Percentiles rank a stretch among this genome's conserved stretches.
Evolutionary conservation across 1,139 yeast species (phyloP).

Genomic region (Suhomyces wounanorum): DNA sequence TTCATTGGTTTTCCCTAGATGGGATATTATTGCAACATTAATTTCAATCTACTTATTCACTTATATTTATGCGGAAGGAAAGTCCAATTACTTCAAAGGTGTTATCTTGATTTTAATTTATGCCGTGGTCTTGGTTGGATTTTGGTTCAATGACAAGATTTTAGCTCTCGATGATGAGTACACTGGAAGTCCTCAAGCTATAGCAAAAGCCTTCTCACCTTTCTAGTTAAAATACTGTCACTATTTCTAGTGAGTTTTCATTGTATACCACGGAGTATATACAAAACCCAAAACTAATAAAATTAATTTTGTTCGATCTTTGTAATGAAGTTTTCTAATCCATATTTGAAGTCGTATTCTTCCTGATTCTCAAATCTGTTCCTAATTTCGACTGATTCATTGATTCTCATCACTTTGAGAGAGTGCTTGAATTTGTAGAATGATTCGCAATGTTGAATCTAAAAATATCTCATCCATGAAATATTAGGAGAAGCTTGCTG

Average conservation of each 20-base stretch:
- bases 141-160: conserved; percentile 61
- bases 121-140: conserved; percentile 75
- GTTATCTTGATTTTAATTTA: conserved; percentile 82
- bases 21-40: conserved; percentile 90
- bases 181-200: conserved; percentile 9
- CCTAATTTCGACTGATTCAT: no score
- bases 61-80: conserved; percentile 95
- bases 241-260: not conserved
- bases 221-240: not conserved
- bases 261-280: not conserved
- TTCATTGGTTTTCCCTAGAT: conserved; percentile 86
- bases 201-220: not conserved
- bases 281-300: not conserved
- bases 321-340: no score
- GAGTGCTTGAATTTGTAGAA: no score
- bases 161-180: conserved; percentile 40
- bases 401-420: no score
- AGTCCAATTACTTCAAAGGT: conserved; percentile 94
- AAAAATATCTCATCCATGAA: no score
- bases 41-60: conserved; percentile 88
- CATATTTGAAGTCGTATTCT: no score
- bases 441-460: no score
- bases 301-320: no score
- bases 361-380: no score
- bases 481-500: no score